phyloP scores from a whole-genome alignment of 2,329 filamentous ascomycete genomes.

The Cladosporium colombiae region DNA sequence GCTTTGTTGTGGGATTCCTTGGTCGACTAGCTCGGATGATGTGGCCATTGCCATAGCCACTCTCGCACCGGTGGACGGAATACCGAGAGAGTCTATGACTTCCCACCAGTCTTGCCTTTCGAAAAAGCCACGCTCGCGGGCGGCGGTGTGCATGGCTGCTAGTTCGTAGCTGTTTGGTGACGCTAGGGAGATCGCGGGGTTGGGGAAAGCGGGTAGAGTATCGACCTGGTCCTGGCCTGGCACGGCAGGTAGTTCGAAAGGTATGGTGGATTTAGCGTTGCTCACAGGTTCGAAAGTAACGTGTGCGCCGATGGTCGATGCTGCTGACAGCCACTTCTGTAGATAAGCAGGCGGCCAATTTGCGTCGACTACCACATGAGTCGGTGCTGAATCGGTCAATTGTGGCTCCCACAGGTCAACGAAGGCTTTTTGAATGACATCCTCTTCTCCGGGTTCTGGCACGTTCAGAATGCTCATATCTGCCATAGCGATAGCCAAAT shows the following conservation, averaged over 20 bases:
- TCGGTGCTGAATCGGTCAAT: constrained; percentile 59
- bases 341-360: constrained; percentile 76
- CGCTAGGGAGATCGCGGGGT: constrained; percentile 67
- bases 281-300: constrained; percentile 91
- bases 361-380: constrained; percentile 80
- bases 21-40: constrained; percentile 66
- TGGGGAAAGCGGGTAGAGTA: constrained; percentile 54
- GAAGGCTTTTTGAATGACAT: constrained; percentile 44
- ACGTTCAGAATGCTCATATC: constrained; percentile 82
- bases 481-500: constrained; percentile 89
- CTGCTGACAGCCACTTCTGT: constrained; percentile 64
- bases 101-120: constrained; percentile 74
- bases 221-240: constrained; percentile 12
- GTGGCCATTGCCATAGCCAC: constrained; percentile 72
- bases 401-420: constrained; percentile 61
- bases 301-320: constrained; percentile 56
- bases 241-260: constrained; percentile 56
- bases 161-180: constrained; percentile 86
- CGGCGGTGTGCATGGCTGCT: constrained; percentile 72
- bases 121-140: constrained; percentile 66
- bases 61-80: constrained; percentile 67
- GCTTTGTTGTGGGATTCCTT: constrained; percentile 78
- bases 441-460: constrained; percentile 27
- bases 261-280: constrained; percentile 69
- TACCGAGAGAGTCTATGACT: constrained; percentile 75